Base-by-base conservation (phyloP, 768 basidiomycete species). In the Collybia mongolica region DNA sequence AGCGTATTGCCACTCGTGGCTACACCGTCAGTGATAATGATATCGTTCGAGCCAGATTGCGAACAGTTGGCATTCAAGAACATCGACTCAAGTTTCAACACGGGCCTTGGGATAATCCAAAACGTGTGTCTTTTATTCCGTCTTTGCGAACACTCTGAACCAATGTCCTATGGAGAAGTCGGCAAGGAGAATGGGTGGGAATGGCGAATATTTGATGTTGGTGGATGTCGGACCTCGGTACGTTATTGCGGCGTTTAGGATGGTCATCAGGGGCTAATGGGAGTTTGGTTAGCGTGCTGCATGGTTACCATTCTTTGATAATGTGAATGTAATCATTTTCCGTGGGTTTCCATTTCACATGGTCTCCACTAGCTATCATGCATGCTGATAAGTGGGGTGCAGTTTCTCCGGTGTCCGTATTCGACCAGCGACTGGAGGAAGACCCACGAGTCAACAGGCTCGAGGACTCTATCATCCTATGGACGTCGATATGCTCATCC, bases 231-330 rank as follows among this genome's bases (percentile, higher is more conserved):
- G 46, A 87, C 86, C 5, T 69, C 72, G 67, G 86, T 86, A 60
- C 18, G 74, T 64, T 39, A 38, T 46, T 46, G 1, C 59, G 90
- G 85, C 88, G 90, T 35, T 71, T 80, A 17, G 85, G 84, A 0
- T 92, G 90, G 90, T 69, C 88, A 17, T 85, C 88, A 0, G 32
- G 32, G 32, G 32, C 32, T 32, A 32, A 32, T 9, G 32, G 9
- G 32, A 6, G 32, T 32, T 9, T 32, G 32, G 32, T 0, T 59
- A 90, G 85, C 88, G 90, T 35, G 71, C 81, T 18, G 85, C 85
- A 0, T 92, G 90, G 90, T 69, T 88, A 17, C 86, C 88, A 0
- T 92, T 83, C 66, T 91, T 92, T 60, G 84, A 90, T 46, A 80
- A 85, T 58, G 84, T 85, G 39, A 81, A 89, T 54, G 86, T 84